Base-by-base conservation (phyloP, 306 rosid species). In the Corylus heterophylla region DNA sequence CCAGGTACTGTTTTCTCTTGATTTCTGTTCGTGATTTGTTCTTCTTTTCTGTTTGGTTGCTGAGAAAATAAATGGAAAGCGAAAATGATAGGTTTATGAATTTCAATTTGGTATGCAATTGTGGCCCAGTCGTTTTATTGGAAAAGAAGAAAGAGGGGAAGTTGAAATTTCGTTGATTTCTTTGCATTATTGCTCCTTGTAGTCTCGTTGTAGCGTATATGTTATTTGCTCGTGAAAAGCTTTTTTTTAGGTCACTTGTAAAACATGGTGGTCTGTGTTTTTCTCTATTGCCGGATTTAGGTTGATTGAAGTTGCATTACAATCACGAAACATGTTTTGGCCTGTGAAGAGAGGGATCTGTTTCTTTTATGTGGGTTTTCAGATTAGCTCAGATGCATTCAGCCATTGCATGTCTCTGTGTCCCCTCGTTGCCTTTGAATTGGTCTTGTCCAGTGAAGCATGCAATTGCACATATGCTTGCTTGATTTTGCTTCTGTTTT, bases 1-100 rank as follows among this genome's bases (percentile, higher is more conserved):
- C 75, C 99, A 93, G 96, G 98, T 96, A 76, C 58, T 66, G 70
- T 67, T 70, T 76, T 69, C 74, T 29, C 47, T 64, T 62, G 37
- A 55, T n/a, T 48, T 64, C 20, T 8, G 61, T 20, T 44, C 72
- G 37, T 25, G 16, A 4, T 5, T 10, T 55, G 35, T 37, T 20
- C 47, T 25, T 61, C 14, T 27, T 29, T 12, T 6, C 55, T 54
- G 11, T 80, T 71, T 82, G 51, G 54, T 79, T 86, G 45, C 64
- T 61, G 68, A 71, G 73, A 42, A 50, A 29, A 66, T 81, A 13
- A 12, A 11, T 31, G 64, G 3, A n/a, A 20, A 42, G 5, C 6
- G 2, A 35, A 67, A 42, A 9, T 11, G 29, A 11, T 59, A 59
- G 66, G 66, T 3, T 67, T 68, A 18, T 9, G 51, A 67, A 67